phyloP scores from a whole-genome alignment of 495 filamentous ascomycete genomes.

The Xylaria curta region DNA sequence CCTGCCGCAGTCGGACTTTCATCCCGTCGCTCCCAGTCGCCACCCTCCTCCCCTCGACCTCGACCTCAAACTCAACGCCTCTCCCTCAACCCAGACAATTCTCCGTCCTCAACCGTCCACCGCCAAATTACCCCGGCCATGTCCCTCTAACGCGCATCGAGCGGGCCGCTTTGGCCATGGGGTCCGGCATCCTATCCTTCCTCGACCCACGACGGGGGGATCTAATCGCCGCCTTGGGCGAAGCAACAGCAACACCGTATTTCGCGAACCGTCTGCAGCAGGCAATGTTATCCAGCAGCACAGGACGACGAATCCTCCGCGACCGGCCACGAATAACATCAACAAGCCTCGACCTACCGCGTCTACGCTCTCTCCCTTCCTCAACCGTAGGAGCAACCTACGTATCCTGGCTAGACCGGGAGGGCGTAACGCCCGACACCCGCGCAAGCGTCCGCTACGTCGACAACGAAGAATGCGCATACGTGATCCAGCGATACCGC shows the following conservation, averaged over 20 bases:
- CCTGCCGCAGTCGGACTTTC: constrained; percentile 16
- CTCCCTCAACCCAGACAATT: constrained; percentile 48
- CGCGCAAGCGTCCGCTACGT: constrained; percentile 83
- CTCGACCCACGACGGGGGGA: constrained; percentile 83
- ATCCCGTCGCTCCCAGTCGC: not conserved
- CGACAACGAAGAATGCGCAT: constrained; percentile 92
- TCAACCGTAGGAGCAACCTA: constrained; percentile 87
- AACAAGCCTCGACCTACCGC: constrained; percentile 69
- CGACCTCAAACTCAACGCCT: not conserved
- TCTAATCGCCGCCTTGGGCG: constrained; percentile 90
- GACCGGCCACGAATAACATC: constrained; percentile 90
- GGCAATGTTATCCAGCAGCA: constrained; percentile 84
- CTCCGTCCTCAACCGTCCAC: constrained; percentile 80
- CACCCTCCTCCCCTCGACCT: constrained; percentile 1
- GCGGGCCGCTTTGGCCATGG: constrained; percentile 76
- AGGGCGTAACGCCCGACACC: constrained; percentile 92
- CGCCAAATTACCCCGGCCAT: constrained; percentile 88
- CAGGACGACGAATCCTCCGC: constrained; percentile 88
- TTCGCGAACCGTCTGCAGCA: constrained; percentile 92
- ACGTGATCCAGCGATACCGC: constrained; percentile 98
- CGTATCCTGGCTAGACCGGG: constrained; percentile 84
- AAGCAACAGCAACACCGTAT: constrained; percentile 92
- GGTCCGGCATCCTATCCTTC: constrained; percentile 81
- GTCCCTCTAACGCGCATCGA: constrained; percentile 83
- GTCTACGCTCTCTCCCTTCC: constrained; percentile 72